Conservation (phyloP, 305 asterid species). For the Fraxinus sp. region DNA sequence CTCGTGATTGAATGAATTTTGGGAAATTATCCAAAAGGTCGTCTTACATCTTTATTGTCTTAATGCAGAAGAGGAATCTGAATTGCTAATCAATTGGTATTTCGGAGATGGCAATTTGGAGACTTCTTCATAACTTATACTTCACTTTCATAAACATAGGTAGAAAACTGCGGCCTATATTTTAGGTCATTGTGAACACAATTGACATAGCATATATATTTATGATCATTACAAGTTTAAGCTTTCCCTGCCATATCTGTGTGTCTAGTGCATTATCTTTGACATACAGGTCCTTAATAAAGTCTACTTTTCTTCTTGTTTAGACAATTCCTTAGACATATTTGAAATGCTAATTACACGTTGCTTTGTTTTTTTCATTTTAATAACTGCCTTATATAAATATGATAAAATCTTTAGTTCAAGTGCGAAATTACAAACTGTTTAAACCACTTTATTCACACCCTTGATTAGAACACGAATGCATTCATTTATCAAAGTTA, state of each 20-base stretch:
- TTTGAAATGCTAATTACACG: not conserved
- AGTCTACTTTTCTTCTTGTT: not conserved
- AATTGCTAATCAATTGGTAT: not conserved
- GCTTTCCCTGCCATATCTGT: not conserved
- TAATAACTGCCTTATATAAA: not conserved
- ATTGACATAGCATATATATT: not conserved
- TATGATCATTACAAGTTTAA: not conserved
- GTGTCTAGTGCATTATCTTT: not conserved
- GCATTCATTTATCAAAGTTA: not conserved
- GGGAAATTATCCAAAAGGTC: not conserved
- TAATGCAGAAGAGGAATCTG: not conserved
- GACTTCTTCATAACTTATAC: not conserved
- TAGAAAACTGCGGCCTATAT: too few relatives aligned
- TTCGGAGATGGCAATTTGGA: not conserved
- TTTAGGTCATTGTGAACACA: not conserved
- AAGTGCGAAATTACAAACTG: not conserved
- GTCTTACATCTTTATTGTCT: not conserved
- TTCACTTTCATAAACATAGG: not conserved
- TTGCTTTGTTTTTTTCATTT: not conserved
- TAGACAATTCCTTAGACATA: not conserved
- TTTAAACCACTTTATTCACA: not conserved
- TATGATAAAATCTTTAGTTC: not conserved
- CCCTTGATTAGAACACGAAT: not conserved
- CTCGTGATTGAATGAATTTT: not conserved
- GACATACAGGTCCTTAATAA: not conserved